Evolutionary conservation across 2,329 filamentous ascomycete species (phyloP), one percentile per base, ranked within the genome.

Genomic region (Tolypocladium guangdongense): DNA sequence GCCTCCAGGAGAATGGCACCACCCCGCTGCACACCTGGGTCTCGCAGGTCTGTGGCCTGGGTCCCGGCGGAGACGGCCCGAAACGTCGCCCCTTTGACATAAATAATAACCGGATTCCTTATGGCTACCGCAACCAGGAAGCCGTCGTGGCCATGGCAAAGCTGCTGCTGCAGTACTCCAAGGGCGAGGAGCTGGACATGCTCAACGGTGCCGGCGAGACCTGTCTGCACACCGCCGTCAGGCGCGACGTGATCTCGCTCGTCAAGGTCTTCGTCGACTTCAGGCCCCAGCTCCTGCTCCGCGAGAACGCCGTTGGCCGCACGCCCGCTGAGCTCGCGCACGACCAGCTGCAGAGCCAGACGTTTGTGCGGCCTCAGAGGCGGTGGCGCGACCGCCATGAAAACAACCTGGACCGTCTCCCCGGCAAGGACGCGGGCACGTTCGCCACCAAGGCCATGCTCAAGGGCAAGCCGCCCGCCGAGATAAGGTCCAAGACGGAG

Each of bases 241-340:
- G 68, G 52, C 63, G 66, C 8, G 60, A 67, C 14, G 58, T 69
- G 37, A 58, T 71, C 8, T 63, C 62, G 37, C 59, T 77, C 1
- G 60, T 71, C 39, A 66, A 71, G 16, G 61, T 71, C 3, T 61
- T 87, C 3, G 68, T 90, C 12, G 70, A 78, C 11, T 71, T 71
- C 58, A 74, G 79, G 20, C 80, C 84, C 0, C 73, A 75, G 30
- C 72, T 90, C 2, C 70, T 90, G 0, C 77, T 80, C 59, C 79
- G 83, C 24, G 89, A 93, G 65, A 91, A 91, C 59, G 81, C 87
- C 0, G 87, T 87, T 0, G 89, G 89, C 2, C 77, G 80, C 18
- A 93, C 88, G 0, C 85, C 88, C 0, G 74, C 78, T 32, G 88
- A 93, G 60, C 69, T 88, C 49, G 81, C 84, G 0, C 72, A 80